Conservation (phyloP, 2,329 filamentous ascomycete genomes). For the Cyphellophora europaea region DNA sequence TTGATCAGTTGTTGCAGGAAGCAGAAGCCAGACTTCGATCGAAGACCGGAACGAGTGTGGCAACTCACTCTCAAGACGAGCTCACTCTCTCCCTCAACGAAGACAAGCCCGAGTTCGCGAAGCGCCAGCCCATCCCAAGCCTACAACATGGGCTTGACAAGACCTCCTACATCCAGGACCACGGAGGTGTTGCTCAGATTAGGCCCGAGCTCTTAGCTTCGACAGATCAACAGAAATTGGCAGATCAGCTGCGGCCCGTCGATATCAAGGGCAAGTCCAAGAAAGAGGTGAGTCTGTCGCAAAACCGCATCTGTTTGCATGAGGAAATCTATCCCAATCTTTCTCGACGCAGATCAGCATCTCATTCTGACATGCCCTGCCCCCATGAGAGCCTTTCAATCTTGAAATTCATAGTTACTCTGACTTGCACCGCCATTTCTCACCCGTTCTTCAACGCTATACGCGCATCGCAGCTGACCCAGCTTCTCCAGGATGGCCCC, state of each 20-base stretch:
- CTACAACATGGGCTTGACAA: constrained; percentile 12
- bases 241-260: constrained; percentile 42
- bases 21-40: constrained; percentile 49
- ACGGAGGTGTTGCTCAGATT: constrained; percentile 43
- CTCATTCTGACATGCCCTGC: constrained; percentile 73
- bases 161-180: constrained; percentile 26
- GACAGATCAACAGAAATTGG: constrained; percentile 34
- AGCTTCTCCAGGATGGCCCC: constrained; percentile 41
- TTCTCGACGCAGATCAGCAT: constrained; percentile 63
- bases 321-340: constrained; percentile 67
- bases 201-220: constrained; percentile 43
- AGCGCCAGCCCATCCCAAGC: constrained; percentile 3
- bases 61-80: constrained; percentile 13
- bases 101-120: constrained; percentile 1
- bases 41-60: constrained; percentile 6
- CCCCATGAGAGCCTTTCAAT: constrained; percentile 55
- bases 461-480: constrained; percentile 9
- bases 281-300: constrained; percentile 39
- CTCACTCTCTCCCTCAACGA: constrained; percentile 6
- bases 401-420: constrained; percentile 66
- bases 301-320: constrained; percentile 28
- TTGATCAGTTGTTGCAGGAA: constrained; percentile 53
- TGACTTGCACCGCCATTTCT: constrained; percentile 31
- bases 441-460: constrained; percentile 3
- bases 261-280: constrained; percentile 43